Base-by-base conservation (phyloP, 2,329 filamentous ascomycete species). In the Claviceps humidiphila region DNA sequence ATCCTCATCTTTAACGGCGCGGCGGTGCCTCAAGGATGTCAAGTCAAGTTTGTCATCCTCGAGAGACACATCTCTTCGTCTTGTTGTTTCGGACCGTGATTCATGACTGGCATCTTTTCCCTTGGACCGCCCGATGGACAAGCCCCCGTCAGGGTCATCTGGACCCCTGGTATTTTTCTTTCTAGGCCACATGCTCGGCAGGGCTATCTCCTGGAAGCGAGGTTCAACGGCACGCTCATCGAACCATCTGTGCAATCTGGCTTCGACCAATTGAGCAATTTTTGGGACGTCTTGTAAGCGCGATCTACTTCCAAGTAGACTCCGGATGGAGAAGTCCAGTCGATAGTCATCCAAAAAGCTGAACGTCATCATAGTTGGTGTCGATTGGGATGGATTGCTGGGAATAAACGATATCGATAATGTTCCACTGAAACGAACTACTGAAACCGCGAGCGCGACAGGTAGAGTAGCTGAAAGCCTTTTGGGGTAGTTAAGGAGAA, bases 391-490 rank as follows among this genome's bases (percentile, higher is more conserved):
- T 0, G 80, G 76, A 59, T 82, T 84, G 60, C 81, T 80, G 0
- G 93, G 93, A 54, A 95, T 88, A 63, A 97, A 95, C 1, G 89
- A 95, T 45, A 97, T 86, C 45, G 88, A 94, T 17, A 98, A 72
- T 0, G 93, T 98, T 43, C 93, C 93, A 47, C 89, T 96, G 68
- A 98, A 98, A 14, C 93, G 79, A 16, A 95, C 88, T 16, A 98
- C 87, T 16, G 85, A 93, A 13, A 98, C 90, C 0, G 90, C 85
- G 38, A 98, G 73, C 0, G 91, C 93, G 17, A 98, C 90, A 2
- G 93, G 93, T 1, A 98, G 74, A 7, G 96, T 85, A 0, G 93
- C 93, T 5, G 89, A 87, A 51, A 89, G 75, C 7, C 87, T 87
- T 64, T 90, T 94, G 0, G 93, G 93, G 65, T 95, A 98, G 68